Evolutionary conservation across 768 basidiomycete genomes (phyloP), one percentile per base, ranked within the genome.

Genomic region (Sarcodon sp.): DNA sequence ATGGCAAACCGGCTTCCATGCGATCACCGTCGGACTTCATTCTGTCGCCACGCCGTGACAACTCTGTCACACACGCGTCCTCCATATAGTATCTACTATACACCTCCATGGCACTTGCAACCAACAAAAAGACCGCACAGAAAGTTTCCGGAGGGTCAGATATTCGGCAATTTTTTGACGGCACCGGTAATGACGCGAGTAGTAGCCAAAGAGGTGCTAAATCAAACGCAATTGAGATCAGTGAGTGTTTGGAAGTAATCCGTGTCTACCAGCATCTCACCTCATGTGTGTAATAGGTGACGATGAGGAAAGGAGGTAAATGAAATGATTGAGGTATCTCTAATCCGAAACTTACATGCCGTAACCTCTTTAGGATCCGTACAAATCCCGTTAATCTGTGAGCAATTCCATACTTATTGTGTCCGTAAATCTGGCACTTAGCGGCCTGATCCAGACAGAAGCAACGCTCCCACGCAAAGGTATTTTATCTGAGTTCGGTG

Each of bases 191-290:
- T 27, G 21, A 27, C 21, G 21, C 21, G 21, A 27, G 21, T 27
- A 27, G 3, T 27, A 27, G 21, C 21, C 21, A 27, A 27, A 27
- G 21, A 27, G 21, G 21, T 3, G 37, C 47, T n/a, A 50, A 55
- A 33, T 34, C 37, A 1, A 48, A 47, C 21, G 33, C 53, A 0
- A 59, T 60, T 7, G 56, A 54, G 32, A 57, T 59, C 15, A 56
- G 59, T 60, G 43, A 52, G 58, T 54, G 12, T 5, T 12, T 31
- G 13, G n/a, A 5, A 2, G 33, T 12, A 31, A 18, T 38, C 32
- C 3, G 6, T 46, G 9, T 34, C 21, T 45, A 4, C 2, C 21
- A 27, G 21, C 5, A 34, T 7, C 36, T 5, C 33, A 38, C n/a
- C 33, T 33, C 11, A 9, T 10, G 15, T 35, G 12, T 9, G 12